Base-by-base conservation (phyloP, 148 eudicot species). In the Rhododendron henanense region DNA sequence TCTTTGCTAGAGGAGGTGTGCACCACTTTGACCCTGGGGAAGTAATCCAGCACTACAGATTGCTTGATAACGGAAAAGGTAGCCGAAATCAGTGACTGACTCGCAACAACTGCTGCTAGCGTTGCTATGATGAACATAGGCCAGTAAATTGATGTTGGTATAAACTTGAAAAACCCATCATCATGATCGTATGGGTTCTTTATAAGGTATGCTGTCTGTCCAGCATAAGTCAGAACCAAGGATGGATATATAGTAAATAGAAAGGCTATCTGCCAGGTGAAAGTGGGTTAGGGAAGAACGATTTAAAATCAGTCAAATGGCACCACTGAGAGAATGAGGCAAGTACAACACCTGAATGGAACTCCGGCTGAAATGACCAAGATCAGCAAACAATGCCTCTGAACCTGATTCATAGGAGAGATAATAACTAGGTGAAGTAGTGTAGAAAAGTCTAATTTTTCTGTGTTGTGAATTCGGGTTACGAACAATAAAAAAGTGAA, bases 361-460 rank as follows among this genome's bases (percentile, higher is more conserved):
- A 51, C 89, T 88, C 85, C 88, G 83, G 79, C 88, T 88, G 79
- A 93, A 93, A 88, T 93, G 95, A 85, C 95, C 95, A 80, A 93
- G 91, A 88, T 93, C 95, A 77, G 95, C 95, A 90, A 93, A 93
- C 86, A 93, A 63, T 83, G 95, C 95, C 91, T 93, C 95, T n/a
- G 95, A 84, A 88, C 95, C 95, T 93, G 92, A 86, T 59, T 59
- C n/a, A 87, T 65, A 69, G 28, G 16, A 65, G 35, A 21, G 28
- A 57, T 39, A 41, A 59, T 25, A 23, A 15, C 14, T 63, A 15
- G 25, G 63, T 33, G 57, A 71, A 79, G 41, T 78, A 13, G 33
- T 21, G 33, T 11, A 37, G 47, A 78, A 41, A 45, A 45, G 41
- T 23, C 33, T 11, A 23, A 4, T 5, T n/a, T 78, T 48, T 47